Evolutionary conservation across 2,329 filamentous ascomycete species (phyloP).

Genomic region (Ophiocordyceps camponoti-leonardi): DNA sequence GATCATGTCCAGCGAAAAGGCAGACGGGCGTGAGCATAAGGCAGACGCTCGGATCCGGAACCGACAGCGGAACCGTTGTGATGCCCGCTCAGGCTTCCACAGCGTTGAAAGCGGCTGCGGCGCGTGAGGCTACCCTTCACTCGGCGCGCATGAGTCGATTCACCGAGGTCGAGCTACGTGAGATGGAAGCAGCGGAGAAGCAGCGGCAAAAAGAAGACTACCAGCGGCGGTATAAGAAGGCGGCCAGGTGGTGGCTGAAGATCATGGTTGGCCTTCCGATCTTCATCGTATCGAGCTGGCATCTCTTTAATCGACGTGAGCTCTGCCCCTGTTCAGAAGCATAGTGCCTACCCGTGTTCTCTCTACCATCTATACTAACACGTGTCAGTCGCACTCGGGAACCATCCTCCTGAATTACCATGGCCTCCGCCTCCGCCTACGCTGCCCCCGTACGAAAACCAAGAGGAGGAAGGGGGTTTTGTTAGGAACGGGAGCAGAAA

Average conservation of each 20-base stretch:
- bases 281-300: constrained; percentile 36
- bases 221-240: constrained; percentile 23
- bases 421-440: not conserved
- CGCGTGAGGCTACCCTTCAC: constrained; percentile 7
- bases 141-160: constrained; percentile 7
- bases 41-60: not conserved
- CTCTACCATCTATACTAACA: too few relatives aligned
- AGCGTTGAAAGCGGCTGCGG: constrained; percentile 7
- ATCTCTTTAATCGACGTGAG: constrained; percentile 32
- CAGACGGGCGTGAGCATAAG: not conserved
- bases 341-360: too few relatives aligned
- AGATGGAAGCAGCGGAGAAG: constrained; percentile 6
- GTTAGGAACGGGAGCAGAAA: not conserved
- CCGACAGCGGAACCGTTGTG: not conserved
- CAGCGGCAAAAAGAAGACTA: constrained; percentile 16
- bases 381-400: not conserved
- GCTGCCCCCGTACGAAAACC: not conserved
- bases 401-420: not conserved
- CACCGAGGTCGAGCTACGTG: constrained; percentile 4
- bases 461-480: not conserved
- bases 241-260: constrained; percentile 26
- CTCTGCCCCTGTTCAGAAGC: constrained; percentile 5
- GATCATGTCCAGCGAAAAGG: not conserved
- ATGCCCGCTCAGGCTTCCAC: not conserved
- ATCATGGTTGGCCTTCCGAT: constrained; percentile 36